Evolutionary conservation across 2,329 filamentous ascomycete genomes (phyloP), one percentile per base, ranked within the genome.

Genomic region (Bipolaris sorokiniana): DNA sequence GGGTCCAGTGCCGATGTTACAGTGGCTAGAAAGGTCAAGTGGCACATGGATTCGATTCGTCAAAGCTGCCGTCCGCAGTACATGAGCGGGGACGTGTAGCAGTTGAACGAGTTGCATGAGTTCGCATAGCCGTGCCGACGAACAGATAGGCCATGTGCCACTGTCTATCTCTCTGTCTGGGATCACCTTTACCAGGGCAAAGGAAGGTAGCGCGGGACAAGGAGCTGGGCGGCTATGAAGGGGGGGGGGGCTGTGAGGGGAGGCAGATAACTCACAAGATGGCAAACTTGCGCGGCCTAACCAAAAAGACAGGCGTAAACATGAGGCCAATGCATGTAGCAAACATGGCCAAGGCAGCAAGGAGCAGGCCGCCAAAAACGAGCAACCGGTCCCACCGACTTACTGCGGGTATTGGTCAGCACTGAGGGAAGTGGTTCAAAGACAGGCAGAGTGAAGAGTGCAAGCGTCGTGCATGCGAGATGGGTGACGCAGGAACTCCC

Each of bases 321-420:
- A 96, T 94, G 55, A 98, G 83, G 68, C 89, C 89, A 81, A 98
- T 96, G 82, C 91, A 93, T 70, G 96, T 87, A 76, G 96, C 87
- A 82, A 99, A 98, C 82, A 96, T 94, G 66, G 90, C 91, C 64
- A 92, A 83, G 63, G 95, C 65, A 59, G 67, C 67, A 34, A 69
- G 50, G 20, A 69, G 62, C 36, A 69, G 58, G 15, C 63, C 66
- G 64, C 86, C 89, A 79, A 99, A 99, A 71, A 98, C 86, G 76
- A 99, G 84, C 74, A 98, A 81, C 56, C 94, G 90, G 80, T 99
- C 95, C 95, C 94, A 98, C 80, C 94, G 87, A 81, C 92, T 97
- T 82, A 99, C 95, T 98, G 79, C 52, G 62, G 56, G 51, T 50
- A 68, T 51, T 52, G 57, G 71, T 76, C 63, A 76, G 73, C 66